Percentiles rank a stretch among this genome's conserved stretches.
Evolutionary conservation across 371 early-diverging fungal species (phyloP).

Genomic region (Actinomucor elegans): DNA sequence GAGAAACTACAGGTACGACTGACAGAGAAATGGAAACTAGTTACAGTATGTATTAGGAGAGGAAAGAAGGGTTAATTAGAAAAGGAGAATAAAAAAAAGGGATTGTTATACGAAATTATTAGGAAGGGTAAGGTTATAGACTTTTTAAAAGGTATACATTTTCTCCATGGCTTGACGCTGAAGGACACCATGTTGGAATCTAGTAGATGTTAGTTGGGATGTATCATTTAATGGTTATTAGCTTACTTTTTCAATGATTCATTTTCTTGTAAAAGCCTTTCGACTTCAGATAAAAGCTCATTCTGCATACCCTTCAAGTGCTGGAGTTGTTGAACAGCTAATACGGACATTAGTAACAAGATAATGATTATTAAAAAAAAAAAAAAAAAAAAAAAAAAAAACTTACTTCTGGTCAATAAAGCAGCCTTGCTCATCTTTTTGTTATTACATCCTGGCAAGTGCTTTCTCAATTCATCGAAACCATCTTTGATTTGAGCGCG

Average conservation of each 20-base stretch:
- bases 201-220: constrained; percentile 1
- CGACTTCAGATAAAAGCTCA: constrained; percentile 49
- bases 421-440: constrained; percentile 62
- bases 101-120: neutral
- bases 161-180: constrained; percentile 56
- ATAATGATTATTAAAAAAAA: neutral
- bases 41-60: neutral
- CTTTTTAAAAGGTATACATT: constrained; percentile 44
- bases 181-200: constrained; percentile 50
- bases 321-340: constrained; percentile 53
- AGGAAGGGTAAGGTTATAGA: neutral
- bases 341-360: too few relatives aligned
- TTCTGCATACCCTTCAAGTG: constrained; percentile 47
- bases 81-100: neutral
- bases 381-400: neutral
- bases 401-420: constrained; percentile 53
- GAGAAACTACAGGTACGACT: neutral
- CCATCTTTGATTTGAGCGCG: constrained; percentile 56
- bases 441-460: constrained; percentile 50
- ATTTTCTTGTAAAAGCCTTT: constrained; percentile 49
- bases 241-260: constrained; percentile 49
- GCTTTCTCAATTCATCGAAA: constrained; percentile 54
- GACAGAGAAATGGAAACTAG: neutral
- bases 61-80: constrained; percentile 3
- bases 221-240: too few relatives aligned